phyloP scores from a whole-genome alignment of 768 basidiomycete species.

The Russula emetica region DNA sequence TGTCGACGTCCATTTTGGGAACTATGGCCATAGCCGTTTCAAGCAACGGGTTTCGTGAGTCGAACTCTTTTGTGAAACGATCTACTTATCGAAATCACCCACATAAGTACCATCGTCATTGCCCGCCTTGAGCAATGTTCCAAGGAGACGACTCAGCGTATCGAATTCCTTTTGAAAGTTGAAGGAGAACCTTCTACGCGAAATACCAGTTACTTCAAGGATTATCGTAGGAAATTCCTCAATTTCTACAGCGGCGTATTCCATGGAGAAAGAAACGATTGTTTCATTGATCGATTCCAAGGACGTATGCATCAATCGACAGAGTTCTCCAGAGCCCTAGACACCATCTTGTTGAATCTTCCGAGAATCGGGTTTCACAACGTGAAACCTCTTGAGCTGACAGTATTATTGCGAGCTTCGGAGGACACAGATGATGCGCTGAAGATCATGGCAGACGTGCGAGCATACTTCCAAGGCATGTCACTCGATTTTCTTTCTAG shows the following conservation, averaged over 20 bases:
- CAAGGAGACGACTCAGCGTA: not conserved
- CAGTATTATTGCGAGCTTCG: slow-evolving; percentile 39
- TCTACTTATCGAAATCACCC: not conserved
- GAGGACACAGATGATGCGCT: slow-evolving; percentile 56
- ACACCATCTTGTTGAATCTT: slow-evolving; percentile 26
- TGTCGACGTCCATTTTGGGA: slow-evolving; percentile 46
- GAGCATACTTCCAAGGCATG: slow-evolving; percentile 72
- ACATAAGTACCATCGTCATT: not conserved
- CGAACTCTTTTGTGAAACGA: not conserved
- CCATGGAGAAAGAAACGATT: not conserved
- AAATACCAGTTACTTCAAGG: slow-evolving; percentile 10
- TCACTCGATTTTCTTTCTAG: slow-evolving; percentile 8
- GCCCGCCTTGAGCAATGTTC: not conserved
- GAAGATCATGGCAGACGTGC: slow-evolving; percentile 64
- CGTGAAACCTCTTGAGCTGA: slow-evolving; percentile 41
- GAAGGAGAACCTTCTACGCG: not conserved
- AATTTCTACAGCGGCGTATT: not conserved
- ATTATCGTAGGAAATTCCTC: slow-evolving; percentile 17
- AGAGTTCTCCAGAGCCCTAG: not conserved
- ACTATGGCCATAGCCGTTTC: slow-evolving; percentile 50
- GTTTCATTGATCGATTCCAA: not conserved
- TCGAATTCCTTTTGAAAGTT: not conserved
- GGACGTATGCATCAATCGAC: not conserved
- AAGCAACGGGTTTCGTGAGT: slow-evolving; percentile 47
- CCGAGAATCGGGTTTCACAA: slow-evolving; percentile 39